phyloP scores from a whole-genome alignment of 345 rosid genomes.

The Dipteronia dyeriana region DNA sequence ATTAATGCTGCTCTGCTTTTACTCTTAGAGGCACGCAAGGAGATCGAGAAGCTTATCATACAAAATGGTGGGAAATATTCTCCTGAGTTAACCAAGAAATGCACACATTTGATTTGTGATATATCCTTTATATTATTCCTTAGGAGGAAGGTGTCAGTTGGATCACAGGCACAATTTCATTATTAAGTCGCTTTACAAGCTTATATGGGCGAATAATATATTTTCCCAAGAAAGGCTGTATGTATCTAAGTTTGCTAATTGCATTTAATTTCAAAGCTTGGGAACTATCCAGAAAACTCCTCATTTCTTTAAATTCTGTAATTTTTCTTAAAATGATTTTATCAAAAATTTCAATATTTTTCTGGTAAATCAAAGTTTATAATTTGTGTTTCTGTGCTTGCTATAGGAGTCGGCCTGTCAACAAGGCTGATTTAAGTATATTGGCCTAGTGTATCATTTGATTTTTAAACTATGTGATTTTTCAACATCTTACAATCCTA shows the following conservation, averaged over 20 bases:
- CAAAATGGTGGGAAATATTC: conserved; percentile 89
- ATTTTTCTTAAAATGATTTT: neutral
- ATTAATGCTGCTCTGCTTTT: conserved; percentile 33
- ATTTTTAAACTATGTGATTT: conserved; percentile 2
- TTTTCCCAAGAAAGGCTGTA: neutral
- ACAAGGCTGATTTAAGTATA: neutral
- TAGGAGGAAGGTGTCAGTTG: conserved; percentile 20
- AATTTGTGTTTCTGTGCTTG: neutral
- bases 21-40: conserved; percentile 73
- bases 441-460: neutral
- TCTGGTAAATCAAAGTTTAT: neutral
- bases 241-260: conserved; percentile 2
- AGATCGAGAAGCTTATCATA: conserved; percentile 56
- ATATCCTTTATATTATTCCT: conserved; percentile 64
- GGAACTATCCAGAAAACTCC: neutral
- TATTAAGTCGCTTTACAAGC: neutral
- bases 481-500: conserved; percentile 8
- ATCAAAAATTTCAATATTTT: neutral
- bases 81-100: conserved; percentile 72
- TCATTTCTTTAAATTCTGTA: neutral
- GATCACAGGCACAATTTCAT: conserved; percentile 22
- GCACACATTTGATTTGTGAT: conserved; percentile 92
- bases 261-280: neutral
- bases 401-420: neutral
- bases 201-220: neutral